phyloP scores from a whole-genome alignment of 2,329 filamentous ascomycete species.

The Cryphonectria parasitica region DNA sequence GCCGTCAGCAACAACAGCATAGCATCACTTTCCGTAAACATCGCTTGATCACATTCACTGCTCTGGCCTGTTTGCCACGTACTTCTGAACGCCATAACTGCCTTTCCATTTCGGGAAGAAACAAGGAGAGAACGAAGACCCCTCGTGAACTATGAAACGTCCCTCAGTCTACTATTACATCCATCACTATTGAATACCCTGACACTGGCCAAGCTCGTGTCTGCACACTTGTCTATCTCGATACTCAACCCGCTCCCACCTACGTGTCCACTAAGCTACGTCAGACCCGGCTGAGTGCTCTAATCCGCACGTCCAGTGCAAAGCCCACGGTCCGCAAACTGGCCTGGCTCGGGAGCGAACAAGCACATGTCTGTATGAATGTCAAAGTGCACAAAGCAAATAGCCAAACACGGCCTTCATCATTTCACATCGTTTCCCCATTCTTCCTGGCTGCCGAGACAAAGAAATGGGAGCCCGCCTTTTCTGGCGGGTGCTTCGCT shows the following conservation, averaged over 20 bases:
- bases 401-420: not conserved
- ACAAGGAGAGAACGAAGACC: not conserved
- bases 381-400: slow-evolving; percentile 3
- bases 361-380: not conserved
- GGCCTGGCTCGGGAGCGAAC: not conserved
- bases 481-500: slow-evolving; percentile 6
- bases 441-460: not conserved
- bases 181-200: not conserved
- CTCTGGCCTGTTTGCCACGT: not conserved
- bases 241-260: not conserved
- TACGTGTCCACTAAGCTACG: not conserved
- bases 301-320: not conserved
- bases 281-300: not conserved
- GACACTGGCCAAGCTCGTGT: not conserved
- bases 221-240: not conserved
- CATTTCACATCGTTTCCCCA: not conserved
- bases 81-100: not conserved
- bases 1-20: not conserved
- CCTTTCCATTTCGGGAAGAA: not conserved
- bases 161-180: not conserved
- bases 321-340: not conserved
- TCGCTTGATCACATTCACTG: not conserved
- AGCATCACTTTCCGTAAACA: not conserved
- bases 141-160: not conserved
- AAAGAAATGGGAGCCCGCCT: not conserved